These are phyloP conservation scores for Phytophthora fragariae DNA, from an alignment of 352 stramenopile species.

Conservation along the genomic window DNA sequence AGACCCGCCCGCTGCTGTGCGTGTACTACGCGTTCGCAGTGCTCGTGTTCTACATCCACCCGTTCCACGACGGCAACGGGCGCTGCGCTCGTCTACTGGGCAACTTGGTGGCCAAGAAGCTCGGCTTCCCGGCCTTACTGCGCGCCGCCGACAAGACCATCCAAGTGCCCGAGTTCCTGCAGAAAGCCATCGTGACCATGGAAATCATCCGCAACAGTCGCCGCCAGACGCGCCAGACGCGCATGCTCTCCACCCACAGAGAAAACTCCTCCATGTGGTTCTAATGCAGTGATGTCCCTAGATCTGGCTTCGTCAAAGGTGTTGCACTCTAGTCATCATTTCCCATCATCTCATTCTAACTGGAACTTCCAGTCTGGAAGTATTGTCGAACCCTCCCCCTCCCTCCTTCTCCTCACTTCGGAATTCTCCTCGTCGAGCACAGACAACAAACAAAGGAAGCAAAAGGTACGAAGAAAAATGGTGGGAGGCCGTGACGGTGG, in stretches of 20 bases:
- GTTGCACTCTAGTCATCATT: background rate
- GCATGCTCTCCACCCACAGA: slow-evolving; percentile 62
- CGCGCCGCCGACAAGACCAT: slow-evolving; percentile 85
- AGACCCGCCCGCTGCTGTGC: slow-evolving; percentile 62
- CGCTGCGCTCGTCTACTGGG: slow-evolving; percentile 75
- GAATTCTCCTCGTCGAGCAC: slow-evolving; percentile 11
- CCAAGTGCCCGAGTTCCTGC: slow-evolving; percentile 73
- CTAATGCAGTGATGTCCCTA: slow-evolving; percentile 22
- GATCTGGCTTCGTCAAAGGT: background rate
- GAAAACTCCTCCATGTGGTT: slow-evolving; percentile 89
- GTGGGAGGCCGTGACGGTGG: slow-evolving; percentile 19
- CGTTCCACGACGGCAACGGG: slow-evolving; percentile 88
- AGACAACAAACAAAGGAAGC: background rate
- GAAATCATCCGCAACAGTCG: slow-evolving; percentile 71
- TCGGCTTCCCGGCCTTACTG: slow-evolving; percentile 67
- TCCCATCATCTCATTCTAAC: background rate
- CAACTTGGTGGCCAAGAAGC: slow-evolving; percentile 81
- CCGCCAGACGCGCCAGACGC: slow-evolving; percentile 52
- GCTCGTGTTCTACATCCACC: slow-evolving; percentile 87
- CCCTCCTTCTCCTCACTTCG: slow-evolving; percentile 8
- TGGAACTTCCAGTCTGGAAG: background rate
- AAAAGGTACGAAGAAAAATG: slow-evolving; percentile 2
- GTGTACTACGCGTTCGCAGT: slow-evolving; percentile 85
- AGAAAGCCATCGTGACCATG: slow-evolving; percentile 77
- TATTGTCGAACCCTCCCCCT: slow-evolving; percentile 2